Evolutionary conservation across 2,329 filamentous ascomycete genomes (phyloP), one percentile per base, ranked within the genome.

Genomic region (Aciculosporium take): DNA sequence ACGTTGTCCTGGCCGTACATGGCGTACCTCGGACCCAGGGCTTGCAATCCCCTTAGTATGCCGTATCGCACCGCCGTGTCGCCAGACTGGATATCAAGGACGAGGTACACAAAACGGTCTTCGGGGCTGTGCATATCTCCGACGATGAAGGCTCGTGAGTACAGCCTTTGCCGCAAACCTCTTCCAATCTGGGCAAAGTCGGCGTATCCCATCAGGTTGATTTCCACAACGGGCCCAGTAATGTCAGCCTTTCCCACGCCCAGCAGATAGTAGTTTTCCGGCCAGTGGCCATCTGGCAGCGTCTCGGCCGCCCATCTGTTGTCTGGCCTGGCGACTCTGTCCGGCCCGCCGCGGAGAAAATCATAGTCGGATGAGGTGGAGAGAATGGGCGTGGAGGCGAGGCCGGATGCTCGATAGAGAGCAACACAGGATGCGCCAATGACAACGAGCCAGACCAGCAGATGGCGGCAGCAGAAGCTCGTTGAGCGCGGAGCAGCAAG

Each of bases 171-270:
- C 34, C 86, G 79, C 37, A 95, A 65, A 21, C 88, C 88, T 5
- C 76, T 78, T 35, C 88, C 88, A n/a, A 83, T 62, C 61, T 95
- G 88, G 33, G 73, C 74, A 12, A 76, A 67, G 56, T 84, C 78
- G 23, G 87, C 86, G 63, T 94, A 94, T 46, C 88, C 88, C 70
- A 88, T 91, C 60, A 94, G 74, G 55, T 85, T 86, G 61, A 94
- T 77, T 61, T 94, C 86, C 23, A 89, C 86, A 5, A 91, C 83
- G 0, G 86, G 85, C 4, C 83, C 70, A 1, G 70, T 74, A 47
- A 74, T 70, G 49, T 74, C 70, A 13, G 63, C 71, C 49, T 71
- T 72, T 33, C 71, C 70, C 10, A 67, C 67, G 3, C 70, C 70
- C 15, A 74, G 46, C 3, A 74, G 57, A 45, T 71, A 74, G n/a